Base-by-base conservation (phyloP, 345 rosid species). In the Alliaria petiolata region DNA sequence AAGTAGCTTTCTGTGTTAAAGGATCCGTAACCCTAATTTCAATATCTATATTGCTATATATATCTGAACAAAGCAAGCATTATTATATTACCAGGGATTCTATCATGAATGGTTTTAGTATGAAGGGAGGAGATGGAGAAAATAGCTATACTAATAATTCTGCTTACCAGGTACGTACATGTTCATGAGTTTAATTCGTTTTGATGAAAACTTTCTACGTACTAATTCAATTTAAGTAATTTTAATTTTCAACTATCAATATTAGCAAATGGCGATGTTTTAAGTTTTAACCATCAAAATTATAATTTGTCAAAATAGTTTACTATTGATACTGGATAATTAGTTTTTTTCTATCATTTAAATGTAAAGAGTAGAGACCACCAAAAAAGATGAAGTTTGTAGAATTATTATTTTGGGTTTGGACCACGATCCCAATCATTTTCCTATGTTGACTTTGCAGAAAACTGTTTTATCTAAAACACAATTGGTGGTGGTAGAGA, bases 111-210 rank as follows among this genome's bases (percentile, higher is more conserved):
- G 15, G 30, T 36, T 26, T 58, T 58, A 38, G 31, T 39, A 58
- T 58, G 63, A 58, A 58, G 12, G 46, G 63, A 36, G 63, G 63
- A 38, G 31, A 58, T 58, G 63, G 63, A 58, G 33, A 58, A 12
- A 13, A 3, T 26, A 58, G 63, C 63, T 58, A 58, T 58, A 46
- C 17, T 58, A 58, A 14, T 38, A 58, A 36, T 14, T 58, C 63
- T 39, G 1, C 5, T 20, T 1, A 3, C n/a, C 63, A 58, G 46
- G 63, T 58, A 58, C 6, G 14, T 19, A 20, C 30, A 28, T n/a
- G 19, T 43, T 43, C 47, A 14, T 42, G 46, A 6, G 8, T 42
- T 42, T 3, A 22, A 22, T 22, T 22, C 1, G 25, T 22, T 22
- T 22, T 22, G 25, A 22, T 22, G 25, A 22, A n/a, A 22, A 22